Percentiles rank a stretch among this genome's conserved stretches.
These are phyloP conservation scores for Fraxinus paxiana DNA, from an alignment of 305 asterid species.

Conservation along the genomic window DNA sequence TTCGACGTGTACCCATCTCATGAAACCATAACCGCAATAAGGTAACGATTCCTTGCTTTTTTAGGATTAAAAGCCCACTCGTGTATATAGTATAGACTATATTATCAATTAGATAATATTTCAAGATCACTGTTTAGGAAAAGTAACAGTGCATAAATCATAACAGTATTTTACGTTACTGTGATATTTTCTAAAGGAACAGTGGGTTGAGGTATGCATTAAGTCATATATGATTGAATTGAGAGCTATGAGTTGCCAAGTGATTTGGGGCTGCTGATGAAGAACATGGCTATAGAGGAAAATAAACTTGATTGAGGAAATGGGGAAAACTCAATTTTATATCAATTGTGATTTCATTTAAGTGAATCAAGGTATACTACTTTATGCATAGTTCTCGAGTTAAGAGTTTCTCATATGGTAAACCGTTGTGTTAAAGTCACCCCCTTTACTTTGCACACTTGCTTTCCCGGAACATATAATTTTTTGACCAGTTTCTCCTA, in stretches of 20 bases:
- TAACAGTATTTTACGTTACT: neutral
- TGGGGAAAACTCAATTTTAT: neutral
- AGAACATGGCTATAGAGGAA: neutral
- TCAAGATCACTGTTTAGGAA: neutral
- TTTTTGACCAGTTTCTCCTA: neutral
- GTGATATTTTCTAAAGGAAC: neutral
- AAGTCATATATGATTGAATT: neutral
- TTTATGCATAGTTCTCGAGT: neutral
- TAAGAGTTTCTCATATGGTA: neutral
- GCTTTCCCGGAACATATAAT: neutral
- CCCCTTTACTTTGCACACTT: neutral
- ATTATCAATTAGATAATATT: neutral
- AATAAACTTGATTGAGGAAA: neutral
- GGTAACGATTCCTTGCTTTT: constrained; percentile 31
- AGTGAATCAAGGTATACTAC: neutral
- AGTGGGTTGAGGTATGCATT: neutral
- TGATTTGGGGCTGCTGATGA: neutral
- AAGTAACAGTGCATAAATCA: neutral
- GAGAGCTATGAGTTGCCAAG: neutral
- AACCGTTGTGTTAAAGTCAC: neutral
- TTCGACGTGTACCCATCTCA: constrained; percentile 60
- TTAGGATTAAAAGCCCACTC: neutral
- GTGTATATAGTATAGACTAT: neutral
- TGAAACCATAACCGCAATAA: constrained; percentile 43
- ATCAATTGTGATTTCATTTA: neutral